Conservation (phyloP, 768 basidiomycete genomes). For the Tricholoma saponaceum region DNA sequence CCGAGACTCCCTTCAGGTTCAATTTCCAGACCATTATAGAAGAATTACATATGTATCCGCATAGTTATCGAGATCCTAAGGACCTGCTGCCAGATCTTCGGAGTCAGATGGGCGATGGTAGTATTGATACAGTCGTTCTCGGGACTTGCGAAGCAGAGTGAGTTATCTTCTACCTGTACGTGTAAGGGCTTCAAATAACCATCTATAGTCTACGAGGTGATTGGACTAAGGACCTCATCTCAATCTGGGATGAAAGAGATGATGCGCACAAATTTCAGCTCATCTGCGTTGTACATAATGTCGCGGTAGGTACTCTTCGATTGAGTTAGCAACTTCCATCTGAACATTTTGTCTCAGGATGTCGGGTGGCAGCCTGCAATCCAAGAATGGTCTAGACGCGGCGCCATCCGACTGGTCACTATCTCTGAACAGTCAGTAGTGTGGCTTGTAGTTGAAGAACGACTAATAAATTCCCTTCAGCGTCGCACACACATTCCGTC, state of each 20-base stretch:
- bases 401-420: slow-evolving; percentile 33
- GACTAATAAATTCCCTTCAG: slow-evolving; percentile 11
- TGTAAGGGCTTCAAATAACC: background rate
- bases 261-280: slow-evolving; percentile 34
- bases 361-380: slow-evolving; percentile 27
- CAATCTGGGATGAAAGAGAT: slow-evolving; percentile 33
- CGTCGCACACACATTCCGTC: slow-evolving; percentile 26
- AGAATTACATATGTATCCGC: slow-evolving; percentile 26
- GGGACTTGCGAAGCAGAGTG: slow-evolving; percentile 47
- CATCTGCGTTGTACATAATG: slow-evolving; percentile 39
- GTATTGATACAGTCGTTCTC: slow-evolving; percentile 34
- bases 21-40: slow-evolving; percentile 30
- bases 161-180: slow-evolving; percentile 6
- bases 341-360: slow-evolving; percentile 13
- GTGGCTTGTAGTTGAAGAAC: background rate
- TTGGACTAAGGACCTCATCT: slow-evolving; percentile 23
- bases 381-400: slow-evolving; percentile 31
- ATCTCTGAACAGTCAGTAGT: slow-evolving; percentile 36
- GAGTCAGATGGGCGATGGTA: slow-evolving; percentile 13
- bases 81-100: slow-evolving; percentile 24
- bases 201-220: slow-evolving; percentile 18
- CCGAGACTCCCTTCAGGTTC: slow-evolving; percentile 24
- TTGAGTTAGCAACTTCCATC: background rate
- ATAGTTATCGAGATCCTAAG: slow-evolving; percentile 18
- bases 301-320: slow-evolving; percentile 12